A percentile compares a stretch with the other conserved stretches of the same genome.
phyloP scores from a whole-genome alignment of 768 basidiomycete species.

The Agrocybe chaxingu region DNA sequence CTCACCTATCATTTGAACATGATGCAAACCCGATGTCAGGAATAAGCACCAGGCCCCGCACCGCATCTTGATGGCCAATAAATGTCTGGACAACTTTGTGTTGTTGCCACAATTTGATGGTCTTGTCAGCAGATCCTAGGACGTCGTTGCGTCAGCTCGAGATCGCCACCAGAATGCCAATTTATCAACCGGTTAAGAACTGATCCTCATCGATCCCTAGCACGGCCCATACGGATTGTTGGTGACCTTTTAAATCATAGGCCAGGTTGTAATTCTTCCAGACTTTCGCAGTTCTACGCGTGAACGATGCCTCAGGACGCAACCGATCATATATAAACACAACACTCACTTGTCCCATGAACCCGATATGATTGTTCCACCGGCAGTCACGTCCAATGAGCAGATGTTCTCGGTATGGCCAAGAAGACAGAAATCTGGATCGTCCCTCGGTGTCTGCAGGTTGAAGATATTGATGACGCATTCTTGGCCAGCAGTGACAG shows the following conservation, averaged over 20 bases:
- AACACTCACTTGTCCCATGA: slow-evolving; percentile 90
- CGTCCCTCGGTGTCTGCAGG: slow-evolving; percentile 51
- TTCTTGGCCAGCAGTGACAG: slow-evolving; percentile 88
- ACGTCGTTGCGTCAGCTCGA: slow-evolving; percentile 2
- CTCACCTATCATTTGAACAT: slow-evolving; percentile 90
- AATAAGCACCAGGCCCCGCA: slow-evolving; percentile 78
- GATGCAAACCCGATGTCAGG: slow-evolving; percentile 92
- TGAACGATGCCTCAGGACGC: not conserved
- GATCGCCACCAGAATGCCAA: not conserved
- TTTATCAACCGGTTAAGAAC: slow-evolving; percentile 71
- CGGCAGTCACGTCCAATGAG: slow-evolving; percentile 65
- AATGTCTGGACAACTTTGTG: slow-evolving; percentile 75
- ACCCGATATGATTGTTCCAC: slow-evolving; percentile 83
- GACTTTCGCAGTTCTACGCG: slow-evolving; percentile 82
- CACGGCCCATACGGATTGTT: slow-evolving; percentile 94
- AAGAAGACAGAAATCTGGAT: slow-evolving; percentile 78
- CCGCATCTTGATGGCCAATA: slow-evolving; percentile 87
- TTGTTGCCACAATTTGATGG: slow-evolving; percentile 84
- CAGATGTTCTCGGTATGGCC: slow-evolving; percentile 94
- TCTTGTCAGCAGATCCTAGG: slow-evolving; percentile 90
- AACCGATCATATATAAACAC: slow-evolving; percentile 1
- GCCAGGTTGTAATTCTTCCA: slow-evolving; percentile 78
- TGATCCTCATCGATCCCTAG: slow-evolving; percentile 72
- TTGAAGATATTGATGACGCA: slow-evolving; percentile 82
- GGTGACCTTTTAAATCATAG: slow-evolving; percentile 79